Base-by-base conservation (phyloP, 2,329 filamentous ascomycete genomes). In the Trichoderma atrobrunneum region DNA sequence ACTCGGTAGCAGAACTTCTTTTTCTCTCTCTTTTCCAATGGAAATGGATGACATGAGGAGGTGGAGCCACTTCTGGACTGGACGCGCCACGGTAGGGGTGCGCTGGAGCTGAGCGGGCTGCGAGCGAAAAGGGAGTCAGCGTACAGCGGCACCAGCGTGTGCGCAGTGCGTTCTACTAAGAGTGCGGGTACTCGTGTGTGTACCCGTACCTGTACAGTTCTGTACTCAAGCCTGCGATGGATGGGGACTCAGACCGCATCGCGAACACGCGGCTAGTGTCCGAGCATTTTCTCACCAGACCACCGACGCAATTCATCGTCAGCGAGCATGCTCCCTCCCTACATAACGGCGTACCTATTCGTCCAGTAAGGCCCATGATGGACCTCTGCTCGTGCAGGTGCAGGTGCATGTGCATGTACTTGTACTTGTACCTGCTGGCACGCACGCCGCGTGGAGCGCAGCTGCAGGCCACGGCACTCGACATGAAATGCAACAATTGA, bases 181-280 rank as follows among this genome's bases (percentile, higher is more conserved):
- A 48, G 43, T 5, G 18, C 43, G 18, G 43, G 43, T 51, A 21
- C 43, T 48, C 36, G 36, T 21, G 43, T 1, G 43, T 21, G 18
- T 48, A 4, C 18, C 3, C 16, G 43, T 51, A 21, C 43, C n/a
- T 12, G 43, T n/a, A 21, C 43, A 7, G 43, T 39, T 14, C 36
- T 16, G 32, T 11, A 16, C 18, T 48, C 43, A n/a, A 11, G 18
- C 43, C 43, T 48, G 36, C 16, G 36, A 39, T 39, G 36, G 36
- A 39, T 39, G 36, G 43, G 43, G 18, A 21, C 43, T 51, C 43
- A 60, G 64, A 72, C 70, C 70, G 70, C 36, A 72, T 69, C 64
- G 63, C 64, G 68, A 70, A 65, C 70, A 72, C 60, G 66, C 65
- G 57, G 71, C 71, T 70, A 70, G 60, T 62, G 69, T 43, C 69